These are phyloP conservation scores for Panellus pusillus DNA, from an alignment of 768 basidiomycete species.

Conservation along the genomic window DNA sequence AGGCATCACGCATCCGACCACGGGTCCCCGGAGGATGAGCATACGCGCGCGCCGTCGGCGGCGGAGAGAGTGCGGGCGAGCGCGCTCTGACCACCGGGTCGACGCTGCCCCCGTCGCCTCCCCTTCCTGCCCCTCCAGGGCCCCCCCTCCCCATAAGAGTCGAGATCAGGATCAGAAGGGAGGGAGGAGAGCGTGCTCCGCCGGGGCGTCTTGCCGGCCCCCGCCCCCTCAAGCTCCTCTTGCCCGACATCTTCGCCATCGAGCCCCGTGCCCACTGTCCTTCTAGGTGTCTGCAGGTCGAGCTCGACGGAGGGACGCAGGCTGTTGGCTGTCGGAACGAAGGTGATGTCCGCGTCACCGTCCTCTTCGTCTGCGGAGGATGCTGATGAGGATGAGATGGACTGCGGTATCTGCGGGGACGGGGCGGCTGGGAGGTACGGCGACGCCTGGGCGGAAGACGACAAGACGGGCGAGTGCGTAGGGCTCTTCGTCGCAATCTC, in stretches of 20 bases:
- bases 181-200: background rate
- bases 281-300: background rate
- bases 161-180: background rate
- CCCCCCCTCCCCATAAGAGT: background rate
- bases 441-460: background rate
- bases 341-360: background rate
- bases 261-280: constrained; percentile 1
- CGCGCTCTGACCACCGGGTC: background rate
- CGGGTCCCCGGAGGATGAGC: background rate
- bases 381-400: background rate
- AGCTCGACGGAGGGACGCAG: too few relatives aligned
- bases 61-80: constrained; percentile 9
- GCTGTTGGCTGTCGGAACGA: too few relatives aligned
- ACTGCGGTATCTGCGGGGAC: background rate
- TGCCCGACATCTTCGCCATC: too few relatives aligned
- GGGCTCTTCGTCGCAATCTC: constrained; percentile 21
- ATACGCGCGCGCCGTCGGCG: constrained; percentile 4
- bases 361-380: background rate
- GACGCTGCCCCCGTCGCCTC: background rate
- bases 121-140: background rate
- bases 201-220: constrained; percentile 3
- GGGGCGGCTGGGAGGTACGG: background rate
- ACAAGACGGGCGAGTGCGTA: background rate
- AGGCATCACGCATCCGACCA: constrained; percentile 4
- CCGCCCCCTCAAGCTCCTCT: background rate